Percentiles rank a stretch among this genome's conserved stretches.
phyloP scores from a whole-genome alignment of 257 asterid species.

The Ehretia macrophylla region DNA sequence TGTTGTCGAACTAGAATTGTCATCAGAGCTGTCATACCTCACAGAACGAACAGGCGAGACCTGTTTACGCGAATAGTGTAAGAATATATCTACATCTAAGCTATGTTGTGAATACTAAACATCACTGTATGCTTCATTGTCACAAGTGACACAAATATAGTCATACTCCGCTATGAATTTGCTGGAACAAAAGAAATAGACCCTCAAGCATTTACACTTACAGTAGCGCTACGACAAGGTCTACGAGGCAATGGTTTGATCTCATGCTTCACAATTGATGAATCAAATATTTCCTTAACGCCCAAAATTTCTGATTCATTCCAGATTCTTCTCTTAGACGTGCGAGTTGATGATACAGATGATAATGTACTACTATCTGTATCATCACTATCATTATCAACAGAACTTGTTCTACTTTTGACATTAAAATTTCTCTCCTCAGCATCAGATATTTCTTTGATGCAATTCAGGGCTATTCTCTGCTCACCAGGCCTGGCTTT shows the following conservation, averaged over 20 bases:
- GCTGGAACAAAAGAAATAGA: not conserved
- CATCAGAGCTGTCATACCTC: conserved; percentile 58
- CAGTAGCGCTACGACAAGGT: conserved; percentile 43
- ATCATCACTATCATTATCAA: conserved; percentile 51
- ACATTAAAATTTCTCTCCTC: not conserved
- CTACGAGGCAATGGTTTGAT: conserved; percentile 28
- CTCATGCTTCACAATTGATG: conserved; percentile 43
- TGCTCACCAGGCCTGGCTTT: conserved; percentile 21
- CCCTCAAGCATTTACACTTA: conserved; percentile 14
- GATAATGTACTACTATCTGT: conserved; percentile 33
- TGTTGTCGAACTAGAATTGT: conserved; percentile 27
- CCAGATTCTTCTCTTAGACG: conserved; percentile 65
- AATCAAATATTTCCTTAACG: conserved; percentile 47
- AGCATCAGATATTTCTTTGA: too few species aligned
- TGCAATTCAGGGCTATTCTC: conserved; percentile 5
- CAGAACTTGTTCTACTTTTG: conserved; percentile 20
- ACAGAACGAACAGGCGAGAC: conserved; percentile 62
- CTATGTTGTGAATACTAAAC: too few species aligned
- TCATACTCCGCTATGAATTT: too few species aligned
- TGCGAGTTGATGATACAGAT: conserved; percentile 20
- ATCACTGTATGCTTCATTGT: too few species aligned
- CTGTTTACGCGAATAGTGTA: conserved; percentile 28
- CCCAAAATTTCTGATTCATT: conserved; percentile 47
- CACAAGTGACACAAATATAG: too few species aligned
- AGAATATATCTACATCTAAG: not conserved